Base-by-base conservation (phyloP, 1,139 yeast species). In the Lodderomyces theae region DNA sequence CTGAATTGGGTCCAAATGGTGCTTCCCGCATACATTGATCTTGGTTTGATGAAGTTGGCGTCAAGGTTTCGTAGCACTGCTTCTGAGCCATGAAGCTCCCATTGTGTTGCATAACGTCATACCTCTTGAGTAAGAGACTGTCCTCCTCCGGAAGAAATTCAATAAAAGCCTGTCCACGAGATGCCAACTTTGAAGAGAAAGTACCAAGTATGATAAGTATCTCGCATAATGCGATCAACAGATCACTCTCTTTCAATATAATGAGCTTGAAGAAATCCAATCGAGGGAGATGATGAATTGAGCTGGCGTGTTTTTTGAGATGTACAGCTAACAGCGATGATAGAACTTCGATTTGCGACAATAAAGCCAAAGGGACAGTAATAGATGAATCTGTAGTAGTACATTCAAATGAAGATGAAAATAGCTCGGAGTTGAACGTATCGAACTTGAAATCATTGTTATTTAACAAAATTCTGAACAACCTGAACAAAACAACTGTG, bases 171-270 rank as follows among this genome's bases (percentile, higher is more conserved):
- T 56, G 47, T 1, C 61, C 62, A 36, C 55, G 47, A 1, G 56
- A 48, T 1, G 61, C 49, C 16, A 49, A 36, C 32, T 43, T 51
- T 4, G 66, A 58, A 1, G 60, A 51, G 12, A 44, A 47, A 1
- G 54, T 50, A 2, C 63, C 62, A 15, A 61, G 48, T 13, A 41
- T 38, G 15, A 60, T 39, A 2, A 62, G 35, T 3, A 56, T 37
- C 26, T 53, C 52, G 38, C 57, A 53, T 2, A 58, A 38, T 5
- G 44, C 45, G 6, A 38, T 35, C 10, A 59, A 44, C 23, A 60
- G 54, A 2, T 32, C 17, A 1, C 46, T 13, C 37, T 59, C 58
- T 5, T 50, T 46, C 23, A 47, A 44, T 3, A 59, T 16, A 3
- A 59, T 42, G 16, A 56, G 31, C 18, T 46, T 42, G 25, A 45